Percentiles rank a stretch among this genome's conserved stretches.
phyloP scores from a whole-genome alignment of 2,329 filamentous ascomycete genomes.

The Fusarium agapanthi region DNA sequence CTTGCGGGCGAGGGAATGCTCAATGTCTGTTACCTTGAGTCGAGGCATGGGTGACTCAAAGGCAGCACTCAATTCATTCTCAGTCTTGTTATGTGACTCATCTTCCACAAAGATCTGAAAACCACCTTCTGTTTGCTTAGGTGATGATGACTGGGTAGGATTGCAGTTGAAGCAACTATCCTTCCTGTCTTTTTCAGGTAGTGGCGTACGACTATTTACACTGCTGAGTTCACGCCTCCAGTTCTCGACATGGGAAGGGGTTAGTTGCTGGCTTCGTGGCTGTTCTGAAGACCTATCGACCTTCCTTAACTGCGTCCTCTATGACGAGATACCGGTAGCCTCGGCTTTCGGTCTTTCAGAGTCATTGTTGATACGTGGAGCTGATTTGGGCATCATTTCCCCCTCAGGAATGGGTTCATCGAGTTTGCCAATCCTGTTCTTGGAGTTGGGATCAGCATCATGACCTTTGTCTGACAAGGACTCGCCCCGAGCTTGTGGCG shows the following conservation, averaged over 20 bases:
- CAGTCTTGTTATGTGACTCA: not conserved
- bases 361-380: not conserved
- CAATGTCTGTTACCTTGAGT: conserved; percentile 42
- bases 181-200: conserved; percentile 18
- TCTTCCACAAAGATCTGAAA: conserved; percentile 1
- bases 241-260: conserved; percentile 21
- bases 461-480: not conserved
- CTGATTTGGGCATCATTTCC: conserved; percentile 10
- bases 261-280: conserved; percentile 10
- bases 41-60: conserved; percentile 24
- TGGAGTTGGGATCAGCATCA: not conserved
- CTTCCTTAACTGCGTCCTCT: conserved; percentile 39
- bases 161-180: conserved; percentile 37
- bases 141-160: conserved; percentile 27
- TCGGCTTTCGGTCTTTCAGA: conserved; percentile 3
- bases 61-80: not conserved
- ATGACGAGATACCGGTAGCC: conserved; percentile 25
- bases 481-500: not conserved
- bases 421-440: not conserved
- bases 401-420: not conserved
- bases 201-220: conserved; percentile 15
- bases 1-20: conserved; percentile 40
- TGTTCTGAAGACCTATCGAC: conserved; percentile 31
- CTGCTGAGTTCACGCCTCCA: conserved; percentile 40
- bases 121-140: not conserved